Conservation (phyloP, 2,329 filamentous ascomycete genomes). For the Colletotrichum nymphaeae region DNA sequence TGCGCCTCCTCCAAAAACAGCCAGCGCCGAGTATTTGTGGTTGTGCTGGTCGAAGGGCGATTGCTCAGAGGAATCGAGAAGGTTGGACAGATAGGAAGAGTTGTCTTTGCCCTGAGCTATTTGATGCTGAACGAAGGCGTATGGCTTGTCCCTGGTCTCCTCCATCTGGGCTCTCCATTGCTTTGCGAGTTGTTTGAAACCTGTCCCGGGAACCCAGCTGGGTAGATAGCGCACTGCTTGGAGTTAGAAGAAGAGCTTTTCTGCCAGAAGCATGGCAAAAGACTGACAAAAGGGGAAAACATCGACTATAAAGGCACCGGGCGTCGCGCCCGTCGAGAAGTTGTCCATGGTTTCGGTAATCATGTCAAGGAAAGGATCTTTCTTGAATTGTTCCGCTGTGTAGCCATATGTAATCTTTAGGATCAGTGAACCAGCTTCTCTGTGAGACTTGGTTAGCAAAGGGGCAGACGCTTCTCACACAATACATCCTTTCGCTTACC, state of each 20-base stretch:
- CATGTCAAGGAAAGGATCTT: conserved; percentile 34
- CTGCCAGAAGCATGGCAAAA: not conserved
- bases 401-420: conserved; percentile 37
- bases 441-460: not conserved
- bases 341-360: conserved; percentile 26
- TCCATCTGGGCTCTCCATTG: conserved; percentile 22
- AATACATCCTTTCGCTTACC: conserved; percentile 41
- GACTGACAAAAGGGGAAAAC: conserved; percentile 32
- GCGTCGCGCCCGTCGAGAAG: conserved; percentile 32
- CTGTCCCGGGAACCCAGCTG: conserved; percentile 33
- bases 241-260: not conserved
- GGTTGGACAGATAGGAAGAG: conserved; percentile 21
- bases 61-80: not conserved
- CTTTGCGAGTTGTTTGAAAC: conserved; percentile 29
- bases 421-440: conserved; percentile 34
- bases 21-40: conserved; percentile 28
- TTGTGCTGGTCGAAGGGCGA: not conserved
- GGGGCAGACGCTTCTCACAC: too few relatives aligned
- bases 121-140: conserved; percentile 41
- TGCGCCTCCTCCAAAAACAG: conserved; percentile 33
- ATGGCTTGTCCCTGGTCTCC: conserved; percentile 28
- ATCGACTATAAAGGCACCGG: conserved; percentile 36
- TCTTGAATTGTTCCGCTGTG: conserved; percentile 29
- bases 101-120: conserved; percentile 23
- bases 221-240: conserved; percentile 41